These are phyloP conservation scores for Furcasterigmium sp. DNA, from an alignment of 2,329 filamentous ascomycete genomes.

Conservation along the genomic window DNA sequence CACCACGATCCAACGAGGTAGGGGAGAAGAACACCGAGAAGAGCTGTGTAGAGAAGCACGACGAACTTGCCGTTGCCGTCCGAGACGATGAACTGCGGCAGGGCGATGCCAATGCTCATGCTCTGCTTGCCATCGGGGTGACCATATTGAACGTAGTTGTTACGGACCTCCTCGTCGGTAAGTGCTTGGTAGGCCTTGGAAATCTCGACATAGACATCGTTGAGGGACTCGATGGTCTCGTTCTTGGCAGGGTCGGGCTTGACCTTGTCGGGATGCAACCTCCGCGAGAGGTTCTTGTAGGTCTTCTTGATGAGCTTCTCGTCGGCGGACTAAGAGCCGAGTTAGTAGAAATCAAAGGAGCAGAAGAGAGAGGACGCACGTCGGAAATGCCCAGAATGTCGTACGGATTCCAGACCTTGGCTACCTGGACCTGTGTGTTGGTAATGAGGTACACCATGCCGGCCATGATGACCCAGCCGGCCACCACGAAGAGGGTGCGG, in stretches of 20 bases:
- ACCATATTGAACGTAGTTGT: conserved; percentile 94
- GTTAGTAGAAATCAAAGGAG: neutral
- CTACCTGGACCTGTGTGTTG: conserved; percentile 64
- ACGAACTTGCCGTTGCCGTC: conserved; percentile 96
- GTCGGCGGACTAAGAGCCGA: conserved; percentile 52
- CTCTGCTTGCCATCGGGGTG: conserved; percentile 98
- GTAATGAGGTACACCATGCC: conserved; percentile 90
- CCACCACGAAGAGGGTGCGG: conserved; percentile 67
- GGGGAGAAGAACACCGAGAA: conserved; percentile 85
- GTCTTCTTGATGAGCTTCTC: conserved; percentile 91
- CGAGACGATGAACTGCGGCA: conserved; percentile 87
- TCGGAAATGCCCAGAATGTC: conserved; percentile 85
- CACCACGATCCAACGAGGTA: conserved; percentile 97
- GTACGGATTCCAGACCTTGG: conserved; percentile 94
- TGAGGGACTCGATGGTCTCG: conserved; percentile 78
- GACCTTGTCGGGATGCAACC: conserved; percentile 90
- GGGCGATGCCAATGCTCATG: conserved; percentile 93
- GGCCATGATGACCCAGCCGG: conserved; percentile 78
- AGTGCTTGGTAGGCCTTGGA: conserved; percentile 97
- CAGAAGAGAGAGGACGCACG: conserved; percentile 42
- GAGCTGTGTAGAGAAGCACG: conserved; percentile 77
- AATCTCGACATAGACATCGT: conserved; percentile 86
- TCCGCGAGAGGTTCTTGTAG: conserved; percentile 81
- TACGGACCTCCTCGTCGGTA: conserved; percentile 93
- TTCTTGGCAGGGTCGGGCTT: conserved; percentile 81